These are phyloP conservation scores for Pseudogymnoascus sp. DNA, from an alignment of 2,329 filamentous ascomycete genomes.

Conservation along the genomic window DNA sequence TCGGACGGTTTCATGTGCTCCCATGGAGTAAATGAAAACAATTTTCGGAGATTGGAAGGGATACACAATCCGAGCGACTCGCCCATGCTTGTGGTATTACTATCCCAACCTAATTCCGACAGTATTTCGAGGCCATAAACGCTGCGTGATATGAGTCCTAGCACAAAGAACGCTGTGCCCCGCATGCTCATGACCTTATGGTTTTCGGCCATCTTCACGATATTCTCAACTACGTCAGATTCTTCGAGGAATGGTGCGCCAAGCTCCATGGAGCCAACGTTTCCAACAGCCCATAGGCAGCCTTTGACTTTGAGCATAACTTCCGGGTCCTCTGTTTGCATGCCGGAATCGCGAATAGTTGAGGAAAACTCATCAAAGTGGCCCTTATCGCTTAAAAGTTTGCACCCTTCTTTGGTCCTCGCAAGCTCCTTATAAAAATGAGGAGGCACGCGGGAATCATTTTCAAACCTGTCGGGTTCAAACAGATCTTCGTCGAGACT, in stretches of 20 bases:
- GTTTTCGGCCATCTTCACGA: conserved; percentile 79
- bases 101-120: conserved; percentile 85
- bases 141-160: conserved; percentile 87
- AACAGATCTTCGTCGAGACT: conserved; percentile 34
- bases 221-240: conserved; percentile 77
- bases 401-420: conserved; percentile 85
- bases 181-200: conserved; percentile 88
- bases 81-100: conserved; percentile 75
- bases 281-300: conserved; percentile 94
- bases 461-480: conserved; percentile 37
- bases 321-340: conserved; percentile 78
- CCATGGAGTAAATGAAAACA: conserved; percentile 66
- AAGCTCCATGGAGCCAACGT: conserved; percentile 96
- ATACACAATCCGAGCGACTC: conserved; percentile 82
- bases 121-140: conserved; percentile 88
- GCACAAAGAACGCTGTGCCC: conserved; percentile 92
- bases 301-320: conserved; percentile 90
- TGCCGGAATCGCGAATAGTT: conserved; percentile 80
- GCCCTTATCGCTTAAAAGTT: conserved; percentile 80
- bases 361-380: conserved; percentile 91
- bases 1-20: conserved; percentile 30
- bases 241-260: conserved; percentile 90
- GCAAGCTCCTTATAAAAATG: conserved; percentile 97
- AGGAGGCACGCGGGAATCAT: conserved; percentile 61
- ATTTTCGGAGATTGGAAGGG: conserved; percentile 66